Conservation (phyloP, 1,139 yeast genomes). For the Geotrichum restrictum region DNA sequence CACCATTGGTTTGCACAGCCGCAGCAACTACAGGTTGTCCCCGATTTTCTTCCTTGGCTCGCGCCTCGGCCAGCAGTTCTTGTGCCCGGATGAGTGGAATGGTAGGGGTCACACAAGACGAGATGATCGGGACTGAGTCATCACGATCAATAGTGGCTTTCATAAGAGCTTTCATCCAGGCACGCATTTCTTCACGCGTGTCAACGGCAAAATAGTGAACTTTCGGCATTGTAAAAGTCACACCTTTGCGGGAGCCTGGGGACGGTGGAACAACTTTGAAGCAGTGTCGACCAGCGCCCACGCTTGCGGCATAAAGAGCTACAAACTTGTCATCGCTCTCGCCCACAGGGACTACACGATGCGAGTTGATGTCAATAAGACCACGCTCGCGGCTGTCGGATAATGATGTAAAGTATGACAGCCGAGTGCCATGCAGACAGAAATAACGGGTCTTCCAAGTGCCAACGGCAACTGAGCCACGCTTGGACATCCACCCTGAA, state of each 20-base stretch:
- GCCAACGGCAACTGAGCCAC: conserved; percentile 78
- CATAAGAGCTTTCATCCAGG: conserved; percentile 92
- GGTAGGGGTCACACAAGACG: conserved; percentile 92
- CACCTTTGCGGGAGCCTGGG: conserved; percentile 92
- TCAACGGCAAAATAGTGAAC: conserved; percentile 96
- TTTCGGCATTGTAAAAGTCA: conserved; percentile 93
- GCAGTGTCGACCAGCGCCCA: conserved; percentile 88
- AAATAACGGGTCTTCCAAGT: conserved; percentile 91
- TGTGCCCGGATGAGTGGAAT: conserved; percentile 83
- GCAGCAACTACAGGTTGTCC: conserved; percentile 30
- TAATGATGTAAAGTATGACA: conserved; percentile 80
- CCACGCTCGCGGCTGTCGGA: conserved; percentile 86
- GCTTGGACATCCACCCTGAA: conserved; percentile 95
- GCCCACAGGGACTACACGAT: conserved; percentile 76
- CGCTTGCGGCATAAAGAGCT: conserved; percentile 84
- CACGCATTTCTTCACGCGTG: conserved; percentile 82
- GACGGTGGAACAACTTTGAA: conserved; percentile 95
- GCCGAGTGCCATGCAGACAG: conserved; percentile 84
- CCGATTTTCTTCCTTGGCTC: conserved; percentile 32
- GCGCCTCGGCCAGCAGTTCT: conserved; percentile 62
- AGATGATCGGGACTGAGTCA: conserved; percentile 87
- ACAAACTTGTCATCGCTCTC: conserved; percentile 72
- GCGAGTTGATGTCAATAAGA: conserved; percentile 90
- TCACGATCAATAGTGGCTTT: conserved; percentile 95
- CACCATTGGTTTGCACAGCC: neutral